Base-by-base conservation (phyloP, 345 rosid species). In the Aquilaria malaccensis region DNA sequence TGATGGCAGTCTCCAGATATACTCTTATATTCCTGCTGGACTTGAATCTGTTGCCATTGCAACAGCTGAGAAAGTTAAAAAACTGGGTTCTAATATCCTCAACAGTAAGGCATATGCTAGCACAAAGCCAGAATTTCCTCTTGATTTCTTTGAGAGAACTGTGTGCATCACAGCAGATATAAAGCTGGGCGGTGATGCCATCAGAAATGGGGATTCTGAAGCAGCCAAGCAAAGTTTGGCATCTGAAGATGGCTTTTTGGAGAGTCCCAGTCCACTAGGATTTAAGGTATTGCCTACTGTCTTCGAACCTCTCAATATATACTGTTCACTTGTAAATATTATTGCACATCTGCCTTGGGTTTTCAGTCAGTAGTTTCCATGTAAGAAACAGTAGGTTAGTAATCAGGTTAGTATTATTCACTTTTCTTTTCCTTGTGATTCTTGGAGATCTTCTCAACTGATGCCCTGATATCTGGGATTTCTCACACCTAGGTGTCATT, bases 1-100 rank as follows among this genome's bases (percentile, higher is more conserved):
- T 70, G 99, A 94, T 76, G 97, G 99, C 65, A 94, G 99, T 82
- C 95, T 94, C 72, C 99, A 90, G 67, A 94, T 94, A 79, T 90
- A 90, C 77, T 81, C 86, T 53, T 82, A 86, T 70, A 74, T 70
- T 68, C 82, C 87, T 13, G 56, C 64, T 33, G 97, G 86, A 73
- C 68, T 67, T 70, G 96, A 90, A 81, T 62, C 77, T 65, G 69
- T 71, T 68, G 74, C 84, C 67, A 84, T 72, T 87, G 82, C 78
- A 61, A 72, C 86, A 43, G 83, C 85, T 55, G 96, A 94, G 76
- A 90, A 85, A 64, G 89, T 94, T 33, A 86, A 90, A 70, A 90
- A 83, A 63, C 74, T 94, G 76, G 91, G 97, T 64, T 76, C 89
- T 67, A 88, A 85, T 71, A 90, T 94, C 67, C 96, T 94, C 56